Evolutionary conservation across 148 eudicot genomes (phyloP), one percentile per base, ranked within the genome.

Genomic region (Agrostemma githago): DNA sequence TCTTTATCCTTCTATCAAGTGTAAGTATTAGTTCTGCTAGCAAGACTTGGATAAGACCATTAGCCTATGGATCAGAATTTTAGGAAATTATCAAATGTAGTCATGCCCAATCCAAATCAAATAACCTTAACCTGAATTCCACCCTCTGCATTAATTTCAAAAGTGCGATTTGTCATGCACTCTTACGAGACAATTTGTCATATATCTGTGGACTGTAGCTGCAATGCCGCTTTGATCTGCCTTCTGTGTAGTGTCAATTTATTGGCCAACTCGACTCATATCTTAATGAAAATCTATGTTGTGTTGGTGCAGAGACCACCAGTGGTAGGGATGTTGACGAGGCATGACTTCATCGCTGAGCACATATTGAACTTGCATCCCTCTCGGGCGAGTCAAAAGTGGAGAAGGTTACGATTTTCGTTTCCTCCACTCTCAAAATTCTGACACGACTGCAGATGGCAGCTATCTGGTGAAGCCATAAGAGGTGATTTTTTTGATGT

Each of bases 301-400:
- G 34, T 26, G 34, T 62, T 80, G 80, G n/a, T 83, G 88, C 96
- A 95, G 99, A 72, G 87, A 80, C 73, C 76, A 8, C 92, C 99
- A 2, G 97, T 92, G 70, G 94, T 86, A 73, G 99, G 99, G 60
- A 85, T 95, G 82, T 79, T 95, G 83, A 95, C 99, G 2, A 90
- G 97, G 83, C 99, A 95, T 12, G 99, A 95, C 79, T 95, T 95
- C 84, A 92, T 91, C 92, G 89, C 94, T 0, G 97, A 90, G 70
- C 92, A 95, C 78, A 82, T 95, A 78, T 70, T 90, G 72, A 82
- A 73, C 80, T 72, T 90, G 81, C 87, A 89, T 79, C 97, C 99
- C 20, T 44, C 61, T 8, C 70, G 89, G 84, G 75, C 58, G 41
- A 76, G 56, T 57, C 83, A 78, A 77, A 82, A 77, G 79, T 91